Conservation (phyloP, 179 eudicot species). For the Spinacia oleracea region DNA sequence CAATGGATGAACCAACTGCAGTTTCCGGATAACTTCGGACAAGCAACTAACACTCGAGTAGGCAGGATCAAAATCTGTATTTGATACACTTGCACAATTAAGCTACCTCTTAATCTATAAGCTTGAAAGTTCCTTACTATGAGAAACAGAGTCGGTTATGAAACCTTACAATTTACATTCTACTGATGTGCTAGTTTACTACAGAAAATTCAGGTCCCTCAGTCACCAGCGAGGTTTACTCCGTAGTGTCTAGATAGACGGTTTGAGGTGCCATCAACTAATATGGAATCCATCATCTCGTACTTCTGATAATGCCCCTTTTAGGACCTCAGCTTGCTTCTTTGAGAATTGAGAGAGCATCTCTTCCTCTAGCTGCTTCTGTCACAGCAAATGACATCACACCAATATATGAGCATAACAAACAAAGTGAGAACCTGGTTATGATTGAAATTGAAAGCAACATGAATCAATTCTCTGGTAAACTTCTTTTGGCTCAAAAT, state of each 20-base stretch:
- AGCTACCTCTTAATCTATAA: neutral
- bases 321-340: constrained; percentile 48
- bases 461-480: too few relatives aligned
- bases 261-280: constrained; percentile 36
- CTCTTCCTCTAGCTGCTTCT: constrained; percentile 62
- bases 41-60: neutral
- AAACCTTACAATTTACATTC: neutral
- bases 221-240: constrained; percentile 18
- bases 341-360: constrained; percentile 61
- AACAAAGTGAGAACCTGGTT: neutral
- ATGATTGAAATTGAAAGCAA: neutral
- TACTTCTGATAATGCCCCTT: constrained; percentile 53
- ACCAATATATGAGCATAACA: constrained; percentile 1
- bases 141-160: neutral
- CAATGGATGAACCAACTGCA: neutral
- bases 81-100: neutral
- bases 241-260: constrained; percentile 42
- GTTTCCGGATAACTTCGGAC: neutral
- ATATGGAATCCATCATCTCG: constrained; percentile 41
- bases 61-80: neutral
- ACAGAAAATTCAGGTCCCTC: neutral
- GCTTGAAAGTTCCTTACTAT: neutral
- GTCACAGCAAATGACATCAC: constrained; percentile 11
- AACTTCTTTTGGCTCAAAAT: too few relatives aligned
- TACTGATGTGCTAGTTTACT: neutral